Conservation (phyloP, 768 basidiomycete species). For the Leccinum incarnatum region DNA sequence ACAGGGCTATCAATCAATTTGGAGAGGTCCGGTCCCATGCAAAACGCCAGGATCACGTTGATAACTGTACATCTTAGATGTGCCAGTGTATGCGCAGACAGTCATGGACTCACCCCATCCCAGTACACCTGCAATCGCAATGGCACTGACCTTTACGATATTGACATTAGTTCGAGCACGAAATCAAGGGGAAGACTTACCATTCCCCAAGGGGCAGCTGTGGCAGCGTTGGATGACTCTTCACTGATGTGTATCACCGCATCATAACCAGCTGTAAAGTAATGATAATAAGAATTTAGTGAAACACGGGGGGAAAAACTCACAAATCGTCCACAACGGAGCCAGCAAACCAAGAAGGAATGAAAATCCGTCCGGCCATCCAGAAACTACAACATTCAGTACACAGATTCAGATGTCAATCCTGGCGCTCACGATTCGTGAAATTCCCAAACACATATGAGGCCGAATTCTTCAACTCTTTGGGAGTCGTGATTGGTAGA, state of each 20-base stretch:
- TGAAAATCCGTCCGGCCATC: conserved; percentile 44
- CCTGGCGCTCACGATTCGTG: conserved; percentile 43
- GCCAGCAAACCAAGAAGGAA: conserved; percentile 48
- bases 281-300: not conserved
- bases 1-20: conserved; percentile 30
- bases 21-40: conserved; percentile 51
- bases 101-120: conserved; percentile 38
- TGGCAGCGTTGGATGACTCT: conserved; percentile 51
- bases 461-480: conserved; percentile 55
- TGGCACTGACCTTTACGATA: conserved; percentile 29
- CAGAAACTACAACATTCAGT: conserved; percentile 26
- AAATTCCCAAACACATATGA: conserved; percentile 62
- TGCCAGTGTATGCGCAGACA: not conserved
- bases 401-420: not conserved
- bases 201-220: conserved; percentile 56
- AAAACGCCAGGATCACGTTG: conserved; percentile 52
- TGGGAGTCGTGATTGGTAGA: conserved; percentile 59
- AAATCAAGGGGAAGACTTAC: conserved; percentile 27
- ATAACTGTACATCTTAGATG: conserved; percentile 32
- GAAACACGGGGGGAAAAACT: not conserved
- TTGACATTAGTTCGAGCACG: not conserved
- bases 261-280: conserved; percentile 40
- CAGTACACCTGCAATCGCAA: conserved; percentile 43
- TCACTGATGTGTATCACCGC: conserved; percentile 51
- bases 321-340: conserved; percentile 46